Percentiles rank a stretch among this genome's conserved stretches.
Evolutionary conservation across 73 alveolate genomes (phyloP).

Genomic region (Paramecium primaurelia): DNA sequence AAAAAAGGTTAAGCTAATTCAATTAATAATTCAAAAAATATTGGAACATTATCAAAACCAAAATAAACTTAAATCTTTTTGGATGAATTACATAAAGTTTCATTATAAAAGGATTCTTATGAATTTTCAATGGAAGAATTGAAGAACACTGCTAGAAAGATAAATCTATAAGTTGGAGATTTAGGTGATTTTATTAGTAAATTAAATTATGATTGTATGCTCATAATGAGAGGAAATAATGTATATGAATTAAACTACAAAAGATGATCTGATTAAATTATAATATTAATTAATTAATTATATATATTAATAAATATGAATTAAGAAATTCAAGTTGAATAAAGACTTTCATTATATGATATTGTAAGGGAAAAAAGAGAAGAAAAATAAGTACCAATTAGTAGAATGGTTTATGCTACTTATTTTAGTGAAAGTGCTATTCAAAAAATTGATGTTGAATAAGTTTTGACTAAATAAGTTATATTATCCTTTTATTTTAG

Average conservation of each 20-base stretch:
- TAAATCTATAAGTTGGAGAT: conserved; percentile 85
- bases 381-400: neutral
- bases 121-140: conserved; percentile 68
- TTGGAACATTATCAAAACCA: conserved; percentile 71
- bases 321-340: conserved; percentile 2
- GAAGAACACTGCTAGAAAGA: conserved; percentile 64
- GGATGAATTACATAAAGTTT: conserved; percentile 72
- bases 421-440: conserved; percentile 38
- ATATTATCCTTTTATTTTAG: neutral
- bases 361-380: conserved; percentile 5
- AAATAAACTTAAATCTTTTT: conserved; percentile 75
- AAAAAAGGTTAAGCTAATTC: conserved; percentile 25
- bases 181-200: conserved; percentile 72
- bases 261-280: neutral
- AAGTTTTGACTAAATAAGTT: conserved; percentile 17
- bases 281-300: neutral
- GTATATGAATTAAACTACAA: neutral
- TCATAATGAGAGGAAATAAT: conserved; percentile 9
- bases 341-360: conserved; percentile 14
- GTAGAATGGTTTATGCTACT: conserved; percentile 40
- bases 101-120: conserved; percentile 57
- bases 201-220: conserved; percentile 62
- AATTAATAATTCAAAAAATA: conserved; percentile 56
- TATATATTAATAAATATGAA: neutral
- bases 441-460: conserved; percentile 25